A percentile compares a stretch with the other conserved stretches of the same genome.
Evolutionary conservation across 441 rosid genomes (phyloP).

Genomic region (Eutrema salsugineum): DNA sequence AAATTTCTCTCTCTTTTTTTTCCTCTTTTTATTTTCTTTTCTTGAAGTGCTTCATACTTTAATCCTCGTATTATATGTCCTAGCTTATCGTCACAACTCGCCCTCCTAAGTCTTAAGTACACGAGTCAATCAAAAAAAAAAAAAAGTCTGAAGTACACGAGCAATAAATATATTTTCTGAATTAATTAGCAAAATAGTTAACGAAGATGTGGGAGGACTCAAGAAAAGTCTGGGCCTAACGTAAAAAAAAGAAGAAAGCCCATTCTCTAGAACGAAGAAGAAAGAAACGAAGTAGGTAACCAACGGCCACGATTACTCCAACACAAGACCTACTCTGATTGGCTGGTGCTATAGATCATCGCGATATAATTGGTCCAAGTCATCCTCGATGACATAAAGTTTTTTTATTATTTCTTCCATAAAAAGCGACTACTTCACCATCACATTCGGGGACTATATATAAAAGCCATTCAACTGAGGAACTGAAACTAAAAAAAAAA

Average conservation of each 20-base stretch:
- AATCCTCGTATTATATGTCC: no score
- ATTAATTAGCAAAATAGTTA: no score
- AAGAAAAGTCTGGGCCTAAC: neutral
- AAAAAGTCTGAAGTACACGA: no score
- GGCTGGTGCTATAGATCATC: constrained; percentile 4
- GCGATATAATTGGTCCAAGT: constrained; percentile 27
- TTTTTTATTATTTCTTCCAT: neutral
- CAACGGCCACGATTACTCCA: constrained; percentile 26
- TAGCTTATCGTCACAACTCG: no score
- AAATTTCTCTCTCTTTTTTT: no score
- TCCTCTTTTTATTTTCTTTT: no score
- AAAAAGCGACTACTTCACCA: constrained; percentile 3
- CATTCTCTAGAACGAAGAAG: constrained; percentile 6
- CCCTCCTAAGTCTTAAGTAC: no score
- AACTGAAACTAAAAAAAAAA: neutral
- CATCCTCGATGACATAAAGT: constrained; percentile 15
- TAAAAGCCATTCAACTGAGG: neutral
- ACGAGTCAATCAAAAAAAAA: no score
- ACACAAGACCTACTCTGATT: constrained; percentile 22
- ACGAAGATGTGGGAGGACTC: neutral
- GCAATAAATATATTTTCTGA: no score
- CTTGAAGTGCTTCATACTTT: no score
- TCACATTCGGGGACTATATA: neutral
- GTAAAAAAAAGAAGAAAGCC: neutral
- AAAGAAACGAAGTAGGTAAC: neutral